A percentile compares a stretch with the other conserved stretches of the same genome.
These are phyloP conservation scores for Gamsiella multidivaricata DNA, from an alignment of 192 early-diverging fungal species.

Conservation along the genomic window DNA sequence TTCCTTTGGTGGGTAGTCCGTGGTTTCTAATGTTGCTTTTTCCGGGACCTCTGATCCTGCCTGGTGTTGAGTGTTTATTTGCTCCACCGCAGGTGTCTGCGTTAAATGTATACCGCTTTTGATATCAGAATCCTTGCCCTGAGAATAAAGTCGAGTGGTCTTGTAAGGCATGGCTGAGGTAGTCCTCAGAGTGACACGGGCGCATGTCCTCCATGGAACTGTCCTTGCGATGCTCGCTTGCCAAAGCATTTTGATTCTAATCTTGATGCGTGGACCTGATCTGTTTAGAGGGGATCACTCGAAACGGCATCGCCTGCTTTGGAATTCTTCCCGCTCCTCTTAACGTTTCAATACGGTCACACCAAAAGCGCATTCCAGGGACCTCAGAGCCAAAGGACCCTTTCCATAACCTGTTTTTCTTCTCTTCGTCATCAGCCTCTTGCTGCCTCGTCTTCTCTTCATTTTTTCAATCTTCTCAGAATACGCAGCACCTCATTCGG, in stretches of 20 bases:
- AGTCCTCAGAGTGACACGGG: neutral
- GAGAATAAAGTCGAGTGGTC: constrained; percentile 13
- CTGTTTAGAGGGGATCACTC: neutral
- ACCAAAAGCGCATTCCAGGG: neutral
- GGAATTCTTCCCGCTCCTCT: neutral
- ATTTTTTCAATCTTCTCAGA: too few species aligned
- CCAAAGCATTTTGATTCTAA: constrained; percentile 18
- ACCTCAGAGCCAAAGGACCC: too few species aligned
- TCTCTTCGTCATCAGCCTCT: too few species aligned
- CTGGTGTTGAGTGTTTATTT: neutral
- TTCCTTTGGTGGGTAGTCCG: constrained; percentile 56
- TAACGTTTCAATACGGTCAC: neutral
- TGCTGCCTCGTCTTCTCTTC: neutral
- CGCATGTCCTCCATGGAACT: constrained; percentile 10
- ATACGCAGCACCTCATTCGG: too few species aligned
- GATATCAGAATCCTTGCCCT: constrained; percentile 2
- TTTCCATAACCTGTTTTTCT: too few species aligned
- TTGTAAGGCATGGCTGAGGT: neutral
- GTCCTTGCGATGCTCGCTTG: constrained; percentile 12
- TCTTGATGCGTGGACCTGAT: neutral
- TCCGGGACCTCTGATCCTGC: neutral
- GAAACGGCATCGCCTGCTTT: too few species aligned
- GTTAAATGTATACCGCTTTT: neutral
- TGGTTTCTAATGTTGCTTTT: neutral
- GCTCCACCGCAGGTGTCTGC: neutral